Base-by-base conservation (phyloP, 805 yeast genomes). In the Candida verbasci region DNA sequence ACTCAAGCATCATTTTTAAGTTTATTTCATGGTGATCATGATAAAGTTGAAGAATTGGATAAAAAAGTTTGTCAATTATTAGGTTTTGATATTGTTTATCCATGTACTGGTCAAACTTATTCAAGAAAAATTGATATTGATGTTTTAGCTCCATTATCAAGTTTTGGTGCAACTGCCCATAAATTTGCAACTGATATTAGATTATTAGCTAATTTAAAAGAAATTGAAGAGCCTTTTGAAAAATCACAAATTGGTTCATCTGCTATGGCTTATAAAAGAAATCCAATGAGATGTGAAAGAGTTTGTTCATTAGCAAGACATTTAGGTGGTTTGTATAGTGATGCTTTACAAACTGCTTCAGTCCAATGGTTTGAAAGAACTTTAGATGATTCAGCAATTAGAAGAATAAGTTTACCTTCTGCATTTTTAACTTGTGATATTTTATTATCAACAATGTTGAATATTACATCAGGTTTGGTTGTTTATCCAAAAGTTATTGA, bases 341-440 rank as follows among this genome's bases (percentile, higher is more conserved):
- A 93, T 64, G 94, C 96, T 37, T 85, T 91, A 51, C 93, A 87
- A 67, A 93, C 98, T 34, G 94, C 97, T 6, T 83, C 96, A 24
- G 97, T 93, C 35, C 98, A 93, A 70, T 93, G 98, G 98, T 93
- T 93, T 60, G 98, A 93, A 73, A 86, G 98, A 72, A 93, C 98
- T 24, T 76, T 93, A 56, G 98, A 93, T 65, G 98, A 93, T 65
- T 84, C 95, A 40, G 98, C 98, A 36, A 91, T 91, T 55, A 84
- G 98, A 71, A 82, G 98, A 72, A 93, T 93, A 53, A 84, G 96
- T 17, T 71, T 93, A 46, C 98, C 98, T 33, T 86, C 95, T 35
- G 97, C 97, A 3, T 93, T 93, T 69, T 72, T 93, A 61, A 88
- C 97, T 38, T 93, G 96, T 14, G 98, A 93, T 65, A 91, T 91